Evolutionary conservation across 306 rosid species (phyloP).

Genomic region (Psophocarpus tetragonolobus): DNA sequence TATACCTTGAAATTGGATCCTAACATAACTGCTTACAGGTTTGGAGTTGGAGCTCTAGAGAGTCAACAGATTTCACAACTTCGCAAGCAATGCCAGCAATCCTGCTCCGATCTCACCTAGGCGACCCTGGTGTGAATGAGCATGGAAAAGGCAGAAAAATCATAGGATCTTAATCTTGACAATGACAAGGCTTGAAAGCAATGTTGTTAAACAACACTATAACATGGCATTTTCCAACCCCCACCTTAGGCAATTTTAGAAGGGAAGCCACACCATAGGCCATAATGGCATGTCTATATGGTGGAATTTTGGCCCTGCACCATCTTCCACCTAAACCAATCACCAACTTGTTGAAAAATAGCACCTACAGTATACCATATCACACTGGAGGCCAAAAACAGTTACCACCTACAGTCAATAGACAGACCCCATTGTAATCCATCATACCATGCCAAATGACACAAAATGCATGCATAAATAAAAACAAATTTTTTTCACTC

Average conservation of each 20-base stretch:
- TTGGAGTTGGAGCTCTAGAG: neutral
- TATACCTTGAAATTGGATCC: too few relatives aligned
- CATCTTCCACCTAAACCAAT: neutral
- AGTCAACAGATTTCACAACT: neutral
- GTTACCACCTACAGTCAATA: neutral
- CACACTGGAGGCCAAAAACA: neutral
- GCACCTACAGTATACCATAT: neutral
- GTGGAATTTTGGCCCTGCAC: too few relatives aligned
- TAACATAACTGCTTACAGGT: neutral
- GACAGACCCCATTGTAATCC: neutral
- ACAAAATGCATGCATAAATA: neutral
- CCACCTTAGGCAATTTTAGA: too few relatives aligned
- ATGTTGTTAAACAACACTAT: too few relatives aligned
- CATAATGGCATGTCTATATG: too few relatives aligned
- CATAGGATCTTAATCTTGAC: neutral
- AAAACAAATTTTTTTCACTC: neutral
- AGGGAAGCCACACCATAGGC: too few relatives aligned
- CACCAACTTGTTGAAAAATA: neutral
- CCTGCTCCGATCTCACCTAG: neutral
- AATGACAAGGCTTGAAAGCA: neutral
- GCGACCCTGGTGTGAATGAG: neutral
- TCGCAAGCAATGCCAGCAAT: neutral
- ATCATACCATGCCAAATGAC: conserved; percentile 1
- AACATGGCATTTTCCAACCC: too few relatives aligned
- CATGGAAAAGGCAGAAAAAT: neutral